Evolutionary conservation across 177 flowering plant genomes (phyloP).

Genomic region (Vitis hybrid): DNA sequence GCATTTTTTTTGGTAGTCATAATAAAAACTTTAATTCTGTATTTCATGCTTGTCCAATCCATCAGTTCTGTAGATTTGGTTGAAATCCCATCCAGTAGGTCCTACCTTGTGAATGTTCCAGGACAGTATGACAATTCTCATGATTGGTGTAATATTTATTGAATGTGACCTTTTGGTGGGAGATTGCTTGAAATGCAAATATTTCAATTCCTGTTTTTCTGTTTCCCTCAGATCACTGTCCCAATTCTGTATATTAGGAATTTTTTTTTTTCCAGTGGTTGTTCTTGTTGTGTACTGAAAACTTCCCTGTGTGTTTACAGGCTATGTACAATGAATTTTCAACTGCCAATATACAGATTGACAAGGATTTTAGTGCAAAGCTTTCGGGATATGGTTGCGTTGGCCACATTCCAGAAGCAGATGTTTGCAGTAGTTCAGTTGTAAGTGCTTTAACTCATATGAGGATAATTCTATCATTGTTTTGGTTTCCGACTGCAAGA

Average conservation of each 20-base stretch:
- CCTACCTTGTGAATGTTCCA: too few species aligned
- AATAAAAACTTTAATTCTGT: too few species aligned
- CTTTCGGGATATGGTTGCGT: conserved; percentile 97
- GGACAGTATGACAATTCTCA: too few species aligned
- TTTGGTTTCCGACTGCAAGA: neutral
- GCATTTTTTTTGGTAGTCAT: too few species aligned
- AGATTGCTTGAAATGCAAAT: too few species aligned
- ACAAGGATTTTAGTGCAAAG: conserved; percentile 95
- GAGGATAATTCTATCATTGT: neutral
- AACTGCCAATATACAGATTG: conserved; percentile 86
- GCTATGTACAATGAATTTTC: conserved; percentile 98
- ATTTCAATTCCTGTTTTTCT: too few species aligned
- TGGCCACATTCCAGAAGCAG: conserved; percentile 64
- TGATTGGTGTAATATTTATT: too few species aligned
- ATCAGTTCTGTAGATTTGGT: too few species aligned
- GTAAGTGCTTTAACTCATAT: conserved; percentile 44
- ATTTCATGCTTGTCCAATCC: too few species aligned
- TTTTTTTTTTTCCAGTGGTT: neutral
- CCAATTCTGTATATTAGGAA: neutral
- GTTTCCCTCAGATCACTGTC: too few species aligned
- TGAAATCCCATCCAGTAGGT: too few species aligned
- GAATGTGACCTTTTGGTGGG: too few species aligned
- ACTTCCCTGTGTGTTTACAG: conserved; percentile 34
- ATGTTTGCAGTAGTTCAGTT: conserved; percentile 54
- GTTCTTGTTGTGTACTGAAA: conserved; percentile 1